Base-by-base conservation (phyloP, 345 rosid genomes). In the Erysimum cheiranthoides region DNA sequence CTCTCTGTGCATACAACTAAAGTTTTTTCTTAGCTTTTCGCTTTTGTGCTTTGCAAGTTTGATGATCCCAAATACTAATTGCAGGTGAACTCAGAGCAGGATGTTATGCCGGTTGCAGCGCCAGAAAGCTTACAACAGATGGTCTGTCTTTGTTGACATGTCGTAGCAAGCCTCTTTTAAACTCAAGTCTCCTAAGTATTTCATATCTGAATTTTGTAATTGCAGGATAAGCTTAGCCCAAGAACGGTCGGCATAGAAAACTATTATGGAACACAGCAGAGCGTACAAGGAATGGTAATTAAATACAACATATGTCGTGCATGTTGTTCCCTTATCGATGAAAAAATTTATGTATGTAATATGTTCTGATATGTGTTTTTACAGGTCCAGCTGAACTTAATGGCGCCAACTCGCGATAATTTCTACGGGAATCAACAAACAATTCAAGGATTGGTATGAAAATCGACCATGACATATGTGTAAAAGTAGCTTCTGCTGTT, bases 81-180 rank as follows among this genome's bases (percentile, higher is more conserved):
- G 61, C 85, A 88, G 93, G 86, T 82, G 66, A 82, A 85, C 70
- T 43, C 93, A 14, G 93, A 88, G 83, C 90, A 59, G 75, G 93
- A 82, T 75, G 78, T 82, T 32, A 74, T 83, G 66, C 62, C 84
- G 25, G 81, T 84, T 71, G 82, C 82, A 54, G 73, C 89, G 35
- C 86, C 86, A 56, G 93, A 88, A 61, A 80, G 83, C 82, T 75
- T 84, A 85, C 93, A 84, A 32, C 90, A 86, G 78, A 84, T 86
- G 93, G 93, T 88, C 56, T 68, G 90, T 76, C 53, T 59, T 27
- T 38, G 61, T 57, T 57, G 17, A 56, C 25, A 71, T 65, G 16
- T 38, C 34, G 4, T 68, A 39, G 45, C 40, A 31, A 68, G 39
- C 17, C 57, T 66, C 54, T 78, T 27, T 32, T 59, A 58, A 51